Evolutionary conservation across 1,284 basidiomycete genomes (phyloP), one percentile per base, ranked within the genome.

Genomic region (Pseudozyma pruni): DNA sequence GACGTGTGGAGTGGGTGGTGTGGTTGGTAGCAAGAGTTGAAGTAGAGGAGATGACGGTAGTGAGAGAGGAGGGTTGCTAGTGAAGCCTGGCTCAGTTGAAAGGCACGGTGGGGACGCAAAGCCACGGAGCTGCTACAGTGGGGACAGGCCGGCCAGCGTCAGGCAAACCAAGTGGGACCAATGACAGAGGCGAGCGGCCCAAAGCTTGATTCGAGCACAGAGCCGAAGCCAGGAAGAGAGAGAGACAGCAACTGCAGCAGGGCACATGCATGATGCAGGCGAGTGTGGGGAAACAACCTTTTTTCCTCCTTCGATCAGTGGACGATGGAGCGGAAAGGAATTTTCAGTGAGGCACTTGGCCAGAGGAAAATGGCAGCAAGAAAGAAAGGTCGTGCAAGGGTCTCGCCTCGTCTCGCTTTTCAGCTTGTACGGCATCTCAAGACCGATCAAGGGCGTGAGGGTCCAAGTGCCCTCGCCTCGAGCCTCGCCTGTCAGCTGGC

Each of bases 241-340:
- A 7, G 10, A 31, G 19, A 11, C 44, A 22, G 20, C 33, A 39
- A 33, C 27, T 44, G 38, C 39, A 27, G 31, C 13, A 34, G 19
- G 20, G 11, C 31, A 33, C 48, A 42, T 50, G 48, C 48, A 50
- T 25, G 38, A 44, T 17, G 14, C 44, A 35, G 34, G 34, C 34
- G 44, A 49, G 39, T 49, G 47, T 49, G 47, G 47, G 47, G 39
- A 42, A 50, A 49, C 17, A 42, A 41, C 13, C 34, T n/a, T 27
- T 35, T 50, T 42, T 32, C 20, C 6, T 27, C 27, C 1, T 2
- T 44, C 13, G 5, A 32, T 1, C 11, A 14, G 6, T 47, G 22
- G 35, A n/a, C 27, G 8, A 19, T 34, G 39, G 39, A 20, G 8
- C 10, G 39, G 11, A 5, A 16, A 22, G 8, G 14, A 23, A 27